Conservation (phyloP, 2,329 filamentous ascomycete genomes). For the Ramichloridium luteum region DNA sequence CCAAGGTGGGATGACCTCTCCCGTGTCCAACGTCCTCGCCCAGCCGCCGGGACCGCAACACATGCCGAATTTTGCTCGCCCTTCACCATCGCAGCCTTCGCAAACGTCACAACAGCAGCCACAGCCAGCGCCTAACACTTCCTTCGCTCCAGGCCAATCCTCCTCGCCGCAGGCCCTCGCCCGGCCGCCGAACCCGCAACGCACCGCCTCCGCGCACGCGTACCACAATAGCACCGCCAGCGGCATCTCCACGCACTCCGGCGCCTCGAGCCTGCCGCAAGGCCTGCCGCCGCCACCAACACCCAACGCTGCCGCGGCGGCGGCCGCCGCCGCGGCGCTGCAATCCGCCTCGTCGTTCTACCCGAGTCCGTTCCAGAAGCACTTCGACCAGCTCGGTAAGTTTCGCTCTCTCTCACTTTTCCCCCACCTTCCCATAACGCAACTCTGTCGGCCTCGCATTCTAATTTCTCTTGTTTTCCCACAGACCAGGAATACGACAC, state of each 20-base stretch:
- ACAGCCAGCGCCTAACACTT: constrained; percentile 24
- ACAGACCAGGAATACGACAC: constrained; percentile 91
- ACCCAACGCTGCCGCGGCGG: constrained; percentile 27
- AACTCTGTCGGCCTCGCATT: too few species aligned
- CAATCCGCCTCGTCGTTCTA: constrained; percentile 49
- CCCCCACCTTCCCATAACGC: too few species aligned
- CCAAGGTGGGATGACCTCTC: constrained; percentile 50
- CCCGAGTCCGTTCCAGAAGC: constrained; percentile 78
- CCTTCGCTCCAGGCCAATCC: constrained; percentile 14
- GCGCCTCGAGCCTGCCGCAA: constrained; percentile 7
- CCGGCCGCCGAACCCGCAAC: constrained; percentile 9
- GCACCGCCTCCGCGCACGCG: constrained; percentile 1
- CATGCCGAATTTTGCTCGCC: constrained; percentile 26
- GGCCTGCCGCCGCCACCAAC: too few species aligned
- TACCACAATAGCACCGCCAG: constrained; percentile 19
- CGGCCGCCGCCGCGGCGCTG: constrained; percentile 22
- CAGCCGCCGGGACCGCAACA: constrained; percentile 39
- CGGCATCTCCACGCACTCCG: constrained; percentile 23
- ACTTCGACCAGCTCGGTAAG: constrained; percentile 94
- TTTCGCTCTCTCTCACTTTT: constrained; percentile 39
- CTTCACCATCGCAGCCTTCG: constrained; percentile 32
- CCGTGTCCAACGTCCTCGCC: constrained; percentile 43
- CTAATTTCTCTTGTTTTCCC: too few species aligned
- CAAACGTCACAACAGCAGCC: constrained; percentile 34
- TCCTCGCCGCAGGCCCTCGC: constrained; percentile 8